Percentiles rank a stretch among this genome's conserved stretches.
These are phyloP conservation scores for Curvularia sp. DNA, from an alignment of 2,329 filamentous ascomycete genomes.

Conservation along the genomic window DNA sequence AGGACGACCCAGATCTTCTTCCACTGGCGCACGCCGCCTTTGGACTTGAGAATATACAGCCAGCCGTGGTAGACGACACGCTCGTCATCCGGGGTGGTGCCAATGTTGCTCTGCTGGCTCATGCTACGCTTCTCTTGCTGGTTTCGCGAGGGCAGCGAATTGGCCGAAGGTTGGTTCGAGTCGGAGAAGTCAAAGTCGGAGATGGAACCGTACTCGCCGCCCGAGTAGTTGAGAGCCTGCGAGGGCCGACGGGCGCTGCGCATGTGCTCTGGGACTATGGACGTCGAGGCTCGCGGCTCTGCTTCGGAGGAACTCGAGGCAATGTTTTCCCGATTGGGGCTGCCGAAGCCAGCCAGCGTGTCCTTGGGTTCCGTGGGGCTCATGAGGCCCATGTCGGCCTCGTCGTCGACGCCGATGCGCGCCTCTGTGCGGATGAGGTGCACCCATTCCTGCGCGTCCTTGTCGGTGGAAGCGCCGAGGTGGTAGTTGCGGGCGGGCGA, in stretches of 20 bases:
- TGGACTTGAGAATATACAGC: constrained; percentile 82
- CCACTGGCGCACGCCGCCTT: constrained; percentile 87
- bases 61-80: constrained; percentile 94
- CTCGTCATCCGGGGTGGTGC: constrained; percentile 68
- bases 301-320: constrained; percentile 57
- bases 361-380: constrained; percentile 66
- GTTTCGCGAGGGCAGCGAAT: constrained; percentile 45
- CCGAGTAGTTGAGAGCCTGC: constrained; percentile 68
- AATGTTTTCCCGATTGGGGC: constrained; percentile 34
- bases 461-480: constrained; percentile 75
- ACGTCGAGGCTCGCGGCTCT: constrained; percentile 44
- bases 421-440: constrained; percentile 79
- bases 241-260: constrained; percentile 62
- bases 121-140: constrained; percentile 57
- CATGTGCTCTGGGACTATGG: constrained; percentile 39
- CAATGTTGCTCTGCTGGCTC: constrained; percentile 67
- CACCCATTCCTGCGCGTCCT: constrained; percentile 87
- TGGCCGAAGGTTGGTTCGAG: constrained; percentile 63
- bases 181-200: constrained; percentile 93
- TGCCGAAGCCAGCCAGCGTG: constrained; percentile 53
- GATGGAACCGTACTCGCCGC: constrained; percentile 74
- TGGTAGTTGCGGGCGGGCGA: constrained; percentile 91
- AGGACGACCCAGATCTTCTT: constrained; percentile 94
- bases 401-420: constrained; percentile 79
- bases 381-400: constrained; percentile 79